Conservation (phyloP, 1,284 basidiomycete species). For the Agroathelia rolfsii region DNA sequence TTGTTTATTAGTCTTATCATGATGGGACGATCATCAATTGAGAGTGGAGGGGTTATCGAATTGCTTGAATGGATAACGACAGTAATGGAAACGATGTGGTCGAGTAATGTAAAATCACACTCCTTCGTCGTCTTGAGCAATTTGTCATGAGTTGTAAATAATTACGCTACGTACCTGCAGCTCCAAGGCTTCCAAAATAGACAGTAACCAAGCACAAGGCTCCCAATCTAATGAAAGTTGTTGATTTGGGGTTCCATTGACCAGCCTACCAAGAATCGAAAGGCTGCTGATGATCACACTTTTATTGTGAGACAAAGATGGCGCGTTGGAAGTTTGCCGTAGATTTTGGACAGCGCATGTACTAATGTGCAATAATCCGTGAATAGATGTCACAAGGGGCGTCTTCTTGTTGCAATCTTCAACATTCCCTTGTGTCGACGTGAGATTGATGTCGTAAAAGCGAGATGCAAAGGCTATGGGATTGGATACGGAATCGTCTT, state of each 20-base stretch:
- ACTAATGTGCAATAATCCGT: no score
- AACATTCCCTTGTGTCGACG: no score
- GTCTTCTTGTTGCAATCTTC: no score
- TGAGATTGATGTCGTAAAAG: constrained; percentile 45
- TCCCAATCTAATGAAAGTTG: no score
- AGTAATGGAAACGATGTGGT: constrained; percentile 51
- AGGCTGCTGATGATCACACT: no score
- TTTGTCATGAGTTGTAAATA: neutral
- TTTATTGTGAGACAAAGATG: no score
- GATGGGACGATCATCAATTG: constrained; percentile 41
- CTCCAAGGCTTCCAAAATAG: constrained; percentile 39
- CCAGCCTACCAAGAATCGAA: constrained; percentile 40
- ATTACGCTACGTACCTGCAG: constrained; percentile 33
- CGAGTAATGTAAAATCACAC: constrained; percentile 61
- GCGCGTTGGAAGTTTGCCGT: no score
- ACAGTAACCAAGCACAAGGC: constrained; percentile 44
- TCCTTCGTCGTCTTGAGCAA: no score
- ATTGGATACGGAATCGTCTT: constrained; percentile 21
- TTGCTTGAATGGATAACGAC: constrained; percentile 44
- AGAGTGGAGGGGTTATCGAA: constrained; percentile 40
- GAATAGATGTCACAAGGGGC: no score
- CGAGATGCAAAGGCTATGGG: constrained; percentile 46
- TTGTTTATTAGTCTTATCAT: constrained; percentile 49
- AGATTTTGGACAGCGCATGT: no score
- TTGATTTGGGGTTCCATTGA: no score